A percentile compares a stretch with the other conserved stretches of the same genome.
Evolutionary conservation across 176 grass and related monocot genomes (phyloP).

Genomic region (Oryza coarctata): DNA sequence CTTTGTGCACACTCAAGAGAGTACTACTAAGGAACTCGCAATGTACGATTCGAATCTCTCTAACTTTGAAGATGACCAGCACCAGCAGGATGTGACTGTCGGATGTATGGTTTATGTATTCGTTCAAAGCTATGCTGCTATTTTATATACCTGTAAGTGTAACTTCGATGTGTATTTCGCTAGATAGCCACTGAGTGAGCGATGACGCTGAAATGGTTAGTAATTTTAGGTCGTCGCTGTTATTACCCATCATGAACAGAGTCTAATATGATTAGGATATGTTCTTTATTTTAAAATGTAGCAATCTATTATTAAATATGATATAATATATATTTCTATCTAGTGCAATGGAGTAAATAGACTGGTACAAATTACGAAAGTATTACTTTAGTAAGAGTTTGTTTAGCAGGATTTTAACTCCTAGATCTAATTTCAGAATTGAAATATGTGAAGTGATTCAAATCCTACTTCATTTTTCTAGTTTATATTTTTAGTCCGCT

Average conservation of each 20-base stretch:
- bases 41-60: neutral
- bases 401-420: too few species aligned
- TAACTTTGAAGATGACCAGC: slow-evolving; percentile 6
- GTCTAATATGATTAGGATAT: neutral
- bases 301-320: too few species aligned
- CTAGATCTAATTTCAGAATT: too few species aligned
- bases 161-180: neutral
- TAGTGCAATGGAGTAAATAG: too few species aligned
- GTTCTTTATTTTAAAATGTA: too few species aligned
- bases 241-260: neutral
- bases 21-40: neutral
- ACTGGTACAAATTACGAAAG: neutral
- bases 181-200: neutral
- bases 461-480: too few species aligned
- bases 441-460: too few species aligned
- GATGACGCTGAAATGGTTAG: neutral
- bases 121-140: slow-evolving; percentile 23
- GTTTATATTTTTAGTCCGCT: too few species aligned
- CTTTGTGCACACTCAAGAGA: neutral
- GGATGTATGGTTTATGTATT: neutral
- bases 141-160: slow-evolving; percentile 2
- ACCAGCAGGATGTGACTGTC: neutral
- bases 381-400: neutral
- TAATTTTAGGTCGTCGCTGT: neutral
- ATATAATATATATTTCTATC: too few species aligned